Conservation (phyloP, 2,329 filamentous ascomycete genomes). For the Nemania sp. region DNA sequence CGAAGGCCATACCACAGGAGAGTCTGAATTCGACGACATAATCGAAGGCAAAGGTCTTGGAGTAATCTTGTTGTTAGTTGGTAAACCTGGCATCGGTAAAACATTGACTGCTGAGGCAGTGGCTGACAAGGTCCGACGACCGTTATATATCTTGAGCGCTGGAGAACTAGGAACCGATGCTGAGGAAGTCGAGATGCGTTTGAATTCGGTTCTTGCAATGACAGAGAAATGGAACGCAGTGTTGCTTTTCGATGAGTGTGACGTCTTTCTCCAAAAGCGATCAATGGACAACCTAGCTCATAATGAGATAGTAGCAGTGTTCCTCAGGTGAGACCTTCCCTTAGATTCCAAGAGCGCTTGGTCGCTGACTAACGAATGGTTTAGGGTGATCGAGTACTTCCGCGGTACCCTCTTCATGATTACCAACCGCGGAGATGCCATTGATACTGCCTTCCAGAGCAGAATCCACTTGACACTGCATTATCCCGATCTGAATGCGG, state of each 20-base stretch:
- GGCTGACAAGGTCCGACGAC: neutral
- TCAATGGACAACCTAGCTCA: neutral
- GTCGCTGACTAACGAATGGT: too few relatives aligned
- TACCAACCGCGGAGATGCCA: too few relatives aligned
- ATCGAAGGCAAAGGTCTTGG: neutral
- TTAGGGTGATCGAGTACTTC: too few relatives aligned
- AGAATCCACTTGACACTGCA: too few relatives aligned
- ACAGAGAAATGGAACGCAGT: neutral
- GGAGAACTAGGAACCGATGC: neutral
- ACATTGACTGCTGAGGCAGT: neutral
- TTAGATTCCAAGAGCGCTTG: too few relatives aligned
- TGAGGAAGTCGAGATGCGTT: neutral
- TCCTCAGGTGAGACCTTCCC: neutral
- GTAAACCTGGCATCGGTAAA: neutral
- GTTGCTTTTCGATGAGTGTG: neutral
- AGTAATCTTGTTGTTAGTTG: neutral
- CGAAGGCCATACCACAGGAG: neutral
- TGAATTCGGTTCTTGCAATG: neutral
- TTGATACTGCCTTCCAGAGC: too few relatives aligned
- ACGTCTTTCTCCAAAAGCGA: neutral
- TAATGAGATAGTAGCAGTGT: neutral
- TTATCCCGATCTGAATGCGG: too few relatives aligned
- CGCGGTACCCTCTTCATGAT: too few relatives aligned
- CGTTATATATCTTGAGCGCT: neutral
- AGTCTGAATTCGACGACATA: neutral